These are phyloP conservation scores for Termitomyces sp. DNA, from an alignment of 768 basidiomycete species.

Conservation along the genomic window DNA sequence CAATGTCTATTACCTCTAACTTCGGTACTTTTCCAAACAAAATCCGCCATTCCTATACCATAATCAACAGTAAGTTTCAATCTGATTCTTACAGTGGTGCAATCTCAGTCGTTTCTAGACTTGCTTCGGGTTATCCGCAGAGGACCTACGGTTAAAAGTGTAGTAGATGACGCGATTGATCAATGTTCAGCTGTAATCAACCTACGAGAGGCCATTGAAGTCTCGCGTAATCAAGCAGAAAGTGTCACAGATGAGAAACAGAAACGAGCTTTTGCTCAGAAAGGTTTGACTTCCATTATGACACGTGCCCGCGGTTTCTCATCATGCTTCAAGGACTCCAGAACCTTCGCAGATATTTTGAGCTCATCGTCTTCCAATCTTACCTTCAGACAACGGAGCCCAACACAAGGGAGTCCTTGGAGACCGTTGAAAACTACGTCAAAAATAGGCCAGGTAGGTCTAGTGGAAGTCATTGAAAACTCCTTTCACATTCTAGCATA, in stretches of 20 bases:
- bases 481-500: constrained; percentile 17
- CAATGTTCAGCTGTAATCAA: constrained; percentile 81
- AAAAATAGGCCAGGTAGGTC: constrained; percentile 72
- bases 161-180: constrained; percentile 86
- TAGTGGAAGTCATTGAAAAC: background rate
- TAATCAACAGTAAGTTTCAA: constrained; percentile 74
- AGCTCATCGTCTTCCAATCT: constrained; percentile 84
- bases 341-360: constrained; percentile 80
- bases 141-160: constrained; percentile 79
- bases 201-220: constrained; percentile 85
- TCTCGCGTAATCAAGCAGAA: constrained; percentile 70
- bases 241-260: constrained; percentile 68
- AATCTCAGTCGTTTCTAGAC: constrained; percentile 20
- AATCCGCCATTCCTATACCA: constrained; percentile 66
- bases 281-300: constrained; percentile 42
- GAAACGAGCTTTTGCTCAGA: constrained; percentile 60
- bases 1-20: constrained; percentile 40
- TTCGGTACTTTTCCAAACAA: constrained; percentile 18
- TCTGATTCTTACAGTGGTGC: background rate
- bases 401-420: constrained; percentile 71
- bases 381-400: constrained; percentile 80
- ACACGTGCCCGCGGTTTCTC: background rate
- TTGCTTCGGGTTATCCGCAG: constrained; percentile 64
- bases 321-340: constrained; percentile 49
- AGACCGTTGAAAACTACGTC: constrained; percentile 79